Percentiles rank a stretch among this genome's conserved stretches.
These are phyloP conservation scores for Metschnikowia hibisci DNA, from an alignment of 805 yeast genomes.

Conservation along the genomic window DNA sequence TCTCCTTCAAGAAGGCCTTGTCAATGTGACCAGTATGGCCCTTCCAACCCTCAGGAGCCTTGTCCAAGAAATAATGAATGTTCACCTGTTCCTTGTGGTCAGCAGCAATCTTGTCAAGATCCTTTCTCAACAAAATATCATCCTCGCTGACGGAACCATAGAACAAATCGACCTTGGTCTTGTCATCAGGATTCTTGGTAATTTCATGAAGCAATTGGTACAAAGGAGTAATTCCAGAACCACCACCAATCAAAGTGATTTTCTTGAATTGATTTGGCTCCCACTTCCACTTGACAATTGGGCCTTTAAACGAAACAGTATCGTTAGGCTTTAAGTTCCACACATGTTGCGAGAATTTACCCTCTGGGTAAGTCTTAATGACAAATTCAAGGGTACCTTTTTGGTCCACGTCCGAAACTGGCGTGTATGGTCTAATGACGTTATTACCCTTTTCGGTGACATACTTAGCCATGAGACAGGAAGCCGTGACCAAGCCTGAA, in stretches of 20 bases:
- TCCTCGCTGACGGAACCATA: constrained; percentile 74
- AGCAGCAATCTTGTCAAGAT: constrained; percentile 64
- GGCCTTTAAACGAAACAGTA: constrained; percentile 88
- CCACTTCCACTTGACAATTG: constrained; percentile 88
- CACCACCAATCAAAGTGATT: constrained; percentile 88
- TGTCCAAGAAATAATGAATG: constrained; percentile 77
- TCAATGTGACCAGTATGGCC: constrained; percentile 74
- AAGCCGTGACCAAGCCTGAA: constrained; percentile 77
- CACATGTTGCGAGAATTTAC: constrained; percentile 78
- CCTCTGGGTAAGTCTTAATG: constrained; percentile 79
- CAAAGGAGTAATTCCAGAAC: constrained; percentile 95
- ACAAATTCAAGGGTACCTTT: constrained; percentile 77
- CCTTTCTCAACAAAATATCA: constrained; percentile 80
- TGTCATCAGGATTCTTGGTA: constrained; percentile 75
- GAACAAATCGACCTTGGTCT: constrained; percentile 78
- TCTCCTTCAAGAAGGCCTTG: constrained; percentile 61
- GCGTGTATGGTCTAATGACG: constrained; percentile 89
- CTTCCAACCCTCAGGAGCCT: constrained; percentile 45
- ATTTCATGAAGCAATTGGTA: constrained; percentile 80
- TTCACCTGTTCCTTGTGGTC: constrained; percentile 75
- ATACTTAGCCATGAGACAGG: constrained; percentile 75
- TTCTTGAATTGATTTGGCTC: constrained; percentile 76
- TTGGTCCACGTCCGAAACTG: constrained; percentile 64
- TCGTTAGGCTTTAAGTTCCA: constrained; percentile 71
- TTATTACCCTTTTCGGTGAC: constrained; percentile 79